These are phyloP conservation scores for Davidsoniella neocaledoniae DNA, from an alignment of 2,329 filamentous ascomycete genomes.

Conservation along the genomic window DNA sequence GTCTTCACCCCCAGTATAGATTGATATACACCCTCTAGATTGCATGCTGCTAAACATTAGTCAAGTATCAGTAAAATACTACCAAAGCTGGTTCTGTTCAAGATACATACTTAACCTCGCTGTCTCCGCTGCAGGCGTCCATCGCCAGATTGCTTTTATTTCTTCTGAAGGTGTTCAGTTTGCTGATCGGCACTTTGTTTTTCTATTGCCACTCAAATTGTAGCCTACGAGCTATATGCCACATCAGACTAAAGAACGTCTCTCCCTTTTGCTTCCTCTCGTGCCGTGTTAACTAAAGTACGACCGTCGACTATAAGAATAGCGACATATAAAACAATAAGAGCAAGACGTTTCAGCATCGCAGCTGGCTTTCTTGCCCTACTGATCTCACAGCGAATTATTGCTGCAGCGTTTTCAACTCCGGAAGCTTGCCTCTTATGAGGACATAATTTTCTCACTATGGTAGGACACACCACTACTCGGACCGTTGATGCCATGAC, in stretches of 20 bases:
- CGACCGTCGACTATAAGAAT: no score
- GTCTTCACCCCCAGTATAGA: no score
- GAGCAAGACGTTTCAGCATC: not conserved
- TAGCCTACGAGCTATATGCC: not conserved
- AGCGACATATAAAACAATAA: no score
- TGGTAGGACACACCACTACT: not conserved
- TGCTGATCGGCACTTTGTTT: not conserved
- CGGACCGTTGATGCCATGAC: not conserved
- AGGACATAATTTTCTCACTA: not conserved
- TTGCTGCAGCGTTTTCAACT: not conserved
- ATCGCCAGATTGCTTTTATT: not conserved
- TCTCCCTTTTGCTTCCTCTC: not conserved
- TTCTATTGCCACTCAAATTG: not conserved
- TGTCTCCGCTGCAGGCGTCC: not conserved
- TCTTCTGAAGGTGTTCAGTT: not conserved
- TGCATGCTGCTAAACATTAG: no score
- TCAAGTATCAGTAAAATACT: no score
- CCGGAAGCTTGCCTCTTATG: slow-evolving; percentile 6
- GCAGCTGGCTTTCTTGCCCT: no score
- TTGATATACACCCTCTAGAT: no score
- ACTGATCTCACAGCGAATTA: no score
- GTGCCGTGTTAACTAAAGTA: not conserved
- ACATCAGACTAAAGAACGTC: no score
- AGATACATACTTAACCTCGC: not conserved
- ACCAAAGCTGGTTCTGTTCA: no score